These are phyloP conservation scores for cucumber (Cucumis sativus) DNA, from an alignment of 306 rosid genomes.

Conservation along the genomic window DNA sequence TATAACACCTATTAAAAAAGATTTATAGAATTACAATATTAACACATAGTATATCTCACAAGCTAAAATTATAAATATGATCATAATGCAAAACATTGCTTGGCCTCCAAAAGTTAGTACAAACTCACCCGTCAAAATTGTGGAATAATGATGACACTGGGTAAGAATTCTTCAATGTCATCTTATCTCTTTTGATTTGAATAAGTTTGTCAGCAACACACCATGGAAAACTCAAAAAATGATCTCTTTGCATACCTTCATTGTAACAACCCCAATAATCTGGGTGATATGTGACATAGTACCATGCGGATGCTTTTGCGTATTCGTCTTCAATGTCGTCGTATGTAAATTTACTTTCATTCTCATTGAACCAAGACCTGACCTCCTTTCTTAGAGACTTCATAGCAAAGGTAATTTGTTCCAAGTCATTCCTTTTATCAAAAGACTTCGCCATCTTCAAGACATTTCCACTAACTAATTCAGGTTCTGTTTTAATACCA, in stretches of 20 bases:
- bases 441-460: slow-evolving; percentile 47
- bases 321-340: neutral
- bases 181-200: neutral
- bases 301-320: slow-evolving; percentile 31
- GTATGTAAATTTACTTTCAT: neutral
- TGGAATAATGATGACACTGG: neutral
- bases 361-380: slow-evolving; percentile 46
- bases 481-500: slow-evolving; percentile 72
- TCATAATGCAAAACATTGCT: neutral
- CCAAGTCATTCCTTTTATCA: slow-evolving; percentile 40
- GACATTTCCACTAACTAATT: slow-evolving; percentile 53
- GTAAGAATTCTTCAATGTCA: neutral
- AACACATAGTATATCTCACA: neutral
- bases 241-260: slow-evolving; percentile 16
- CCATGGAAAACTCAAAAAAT: slow-evolving; percentile 16
- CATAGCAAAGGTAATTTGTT: slow-evolving; percentile 40
- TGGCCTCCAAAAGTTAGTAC: neutral
- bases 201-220: slow-evolving; percentile 18
- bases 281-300: slow-evolving; percentile 28
- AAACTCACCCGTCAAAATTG: neutral
- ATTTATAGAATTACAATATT: neutral
- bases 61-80: neutral
- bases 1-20: neutral
- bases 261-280: slow-evolving; percentile 25
- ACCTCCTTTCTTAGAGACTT: slow-evolving; percentile 59